Base-by-base conservation (phyloP, 257 asterid species). In the Ligustrum vulgare region DNA sequence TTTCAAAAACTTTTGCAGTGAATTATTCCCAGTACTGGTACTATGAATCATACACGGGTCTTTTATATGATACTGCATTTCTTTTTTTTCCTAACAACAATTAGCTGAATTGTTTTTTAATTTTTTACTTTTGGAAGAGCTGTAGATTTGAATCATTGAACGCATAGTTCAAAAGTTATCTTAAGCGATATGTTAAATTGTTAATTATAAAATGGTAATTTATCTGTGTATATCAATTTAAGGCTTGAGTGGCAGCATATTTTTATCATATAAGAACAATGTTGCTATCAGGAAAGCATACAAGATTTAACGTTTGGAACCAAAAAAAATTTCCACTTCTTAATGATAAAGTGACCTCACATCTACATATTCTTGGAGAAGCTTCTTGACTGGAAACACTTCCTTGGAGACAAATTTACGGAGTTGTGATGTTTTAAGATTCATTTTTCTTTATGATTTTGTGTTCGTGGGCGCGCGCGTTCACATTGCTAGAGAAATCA, bases 401-500 rank as follows among this genome's bases (percentile, higher is more conserved):
- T 28, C 31, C 31, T 28, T 28, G 31, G 31, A 28, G 31, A 28
- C 31, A 28, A 28, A 28, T 28, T 28, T 28, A 28, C 31, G 31
- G 31, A 28, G 31, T 28, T 28, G 1, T 0, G 31, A 1, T 28
- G 31, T 28, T 28, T 28, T 0, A 28, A 28, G 31, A 28, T 28
- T 28, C 31, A 28, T 28, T 28, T 28, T 28, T 28, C 31, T 28
- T 28, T 28, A 28, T 28, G 31, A 28, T 28, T 28, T 28, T 28
- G 31, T 28, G 31, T 43, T 58, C 83, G 79, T 92, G 90, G 97
- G 36, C 96, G 89, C 78, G 36, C 96, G 89, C 78, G 97, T 92
- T 70, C 90, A 86, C 85, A 90, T 89, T 92, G 97, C 97, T 34
- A 88, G 80, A 83, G 97, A 92, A 79, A 89, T 83, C 67, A 68